Percentiles rank a stretch among this genome's conserved stretches.
Conservation (phyloP, 345 rosid genomes). For the Hibiscus trionum region DNA sequence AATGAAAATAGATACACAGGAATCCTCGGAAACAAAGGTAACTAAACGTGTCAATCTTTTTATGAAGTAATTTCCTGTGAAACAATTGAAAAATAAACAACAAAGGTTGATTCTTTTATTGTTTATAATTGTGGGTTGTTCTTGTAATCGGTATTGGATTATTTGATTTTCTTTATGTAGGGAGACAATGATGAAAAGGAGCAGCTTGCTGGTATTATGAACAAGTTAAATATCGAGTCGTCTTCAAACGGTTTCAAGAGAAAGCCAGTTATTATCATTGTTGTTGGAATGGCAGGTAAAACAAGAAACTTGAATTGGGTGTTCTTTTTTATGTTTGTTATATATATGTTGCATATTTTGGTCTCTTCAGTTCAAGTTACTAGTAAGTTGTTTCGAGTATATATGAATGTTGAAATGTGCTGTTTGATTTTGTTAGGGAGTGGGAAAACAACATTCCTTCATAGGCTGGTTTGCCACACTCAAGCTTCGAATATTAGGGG, state of each 20-base stretch:
- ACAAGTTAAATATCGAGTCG: constrained; percentile 39
- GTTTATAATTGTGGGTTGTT: background rate
- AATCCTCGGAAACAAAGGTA: constrained; percentile 23
- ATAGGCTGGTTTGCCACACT: constrained; percentile 62
- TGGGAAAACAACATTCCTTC: constrained; percentile 74
- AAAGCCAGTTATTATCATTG: constrained; percentile 64
- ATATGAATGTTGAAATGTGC: background rate
- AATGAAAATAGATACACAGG: constrained; percentile 46
- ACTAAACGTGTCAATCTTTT: background rate
- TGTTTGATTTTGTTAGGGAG: constrained; percentile 38
- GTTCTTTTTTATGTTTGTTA: background rate
- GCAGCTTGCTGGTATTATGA: constrained; percentile 49
- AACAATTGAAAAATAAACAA: background rate
- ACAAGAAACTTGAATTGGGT: background rate
- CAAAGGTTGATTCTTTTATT: too few species aligned
- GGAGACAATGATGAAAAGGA: constrained; percentile 30
- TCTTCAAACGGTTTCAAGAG: constrained; percentile 46
- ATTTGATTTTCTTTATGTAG: constrained; percentile 19
- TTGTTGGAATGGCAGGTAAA: constrained; percentile 83
- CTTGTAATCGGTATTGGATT: background rate
- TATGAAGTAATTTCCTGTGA: background rate
- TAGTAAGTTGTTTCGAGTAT: background rate
- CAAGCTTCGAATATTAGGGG: constrained; percentile 56
- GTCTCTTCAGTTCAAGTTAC: background rate
- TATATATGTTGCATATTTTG: background rate